Base-by-base conservation (phyloP, 1,139 yeast genomes). In the Yamadazyma taylorii region DNA sequence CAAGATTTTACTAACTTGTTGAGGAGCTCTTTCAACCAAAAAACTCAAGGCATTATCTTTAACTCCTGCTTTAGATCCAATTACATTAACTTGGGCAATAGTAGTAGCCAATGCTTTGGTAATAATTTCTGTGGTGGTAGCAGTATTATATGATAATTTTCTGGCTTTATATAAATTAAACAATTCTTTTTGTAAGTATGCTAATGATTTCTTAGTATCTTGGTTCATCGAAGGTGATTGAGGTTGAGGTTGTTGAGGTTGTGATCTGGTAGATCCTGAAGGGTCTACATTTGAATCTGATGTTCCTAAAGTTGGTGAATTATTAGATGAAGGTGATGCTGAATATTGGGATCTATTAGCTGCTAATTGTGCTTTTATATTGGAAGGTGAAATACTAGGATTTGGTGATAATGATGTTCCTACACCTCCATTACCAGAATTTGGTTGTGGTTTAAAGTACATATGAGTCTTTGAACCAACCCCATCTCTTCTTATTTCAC, bases 61-160 rank as follows among this genome's bases (percentile, higher is more conserved):
- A 43, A 85, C 82, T 13, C 95, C 94, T 24, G 87, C 87, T 51
- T 81, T 83, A 47, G 86, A 84, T 0, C 96, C 96, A 15, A 90
- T 90, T 46, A 85, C 86, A 43, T 85, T 83, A 4, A 85, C 90
- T 57, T 85, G 96, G 2, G 95, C 90, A 45, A 89, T 88, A 0
- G 96, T 90, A 63, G 90, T 85, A 3, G 96, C 96, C 49, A 89
- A 71, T 0, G 96, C 96, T 52, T 85, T 89, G n/a, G 96, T 88
- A 49, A 89, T 72, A 39, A 88, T 79, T 42, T 81, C 86, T 0
- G 92, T 84, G 28, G 88, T 84, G 2, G 85, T 79, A 23, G 80
- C 84, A 33, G 85, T 82, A 45, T 81, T 83, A 45, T 81, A 78
- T 2, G 73, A 56, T 47, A 84, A 73, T 45, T 79, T 81, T 43